A percentile compares a stretch with the other conserved stretches of the same genome.
These are phyloP conservation scores for Chenopodium album DNA, from an alignment of 148 eudicot genomes.

Conservation along the genomic window DNA sequence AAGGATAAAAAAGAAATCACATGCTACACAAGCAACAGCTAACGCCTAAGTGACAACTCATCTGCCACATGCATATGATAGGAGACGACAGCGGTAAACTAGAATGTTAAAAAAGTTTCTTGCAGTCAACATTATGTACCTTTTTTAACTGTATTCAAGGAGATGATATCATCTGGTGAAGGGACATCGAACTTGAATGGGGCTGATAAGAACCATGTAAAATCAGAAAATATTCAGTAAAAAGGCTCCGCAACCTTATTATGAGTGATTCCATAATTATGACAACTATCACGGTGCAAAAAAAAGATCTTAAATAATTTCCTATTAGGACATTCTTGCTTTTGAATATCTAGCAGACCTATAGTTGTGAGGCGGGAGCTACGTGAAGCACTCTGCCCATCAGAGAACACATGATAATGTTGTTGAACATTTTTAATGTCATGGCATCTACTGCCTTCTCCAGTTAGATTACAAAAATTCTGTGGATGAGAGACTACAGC, in stretches of 20 bases:
- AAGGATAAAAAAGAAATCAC: neutral
- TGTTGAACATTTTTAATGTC: conserved; percentile 38
- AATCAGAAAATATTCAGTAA: conserved; percentile 21
- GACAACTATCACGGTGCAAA: neutral
- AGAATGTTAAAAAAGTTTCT: neutral
- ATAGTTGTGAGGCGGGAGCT: conserved; percentile 46
- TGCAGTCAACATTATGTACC: conserved; percentile 39
- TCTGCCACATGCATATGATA: neutral
- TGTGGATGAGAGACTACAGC: conserved; percentile 44
- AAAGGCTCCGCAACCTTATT: conserved; percentile 7
- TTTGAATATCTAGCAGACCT: conserved; percentile 53
- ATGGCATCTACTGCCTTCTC: conserved; percentile 41
- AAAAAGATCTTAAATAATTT: neutral
- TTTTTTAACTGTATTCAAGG: conserved; percentile 48
- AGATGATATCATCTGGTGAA: conserved; percentile 79
- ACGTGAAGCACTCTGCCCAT: conserved; percentile 44
- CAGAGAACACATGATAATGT: conserved; percentile 43
- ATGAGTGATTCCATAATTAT: neutral
- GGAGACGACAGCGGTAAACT: conserved; percentile 5
- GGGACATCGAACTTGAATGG: conserved; percentile 88
- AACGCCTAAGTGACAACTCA: neutral
- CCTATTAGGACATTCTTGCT: conserved; percentile 11
- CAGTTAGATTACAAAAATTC: conserved; percentile 40
- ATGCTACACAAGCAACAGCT: neutral
- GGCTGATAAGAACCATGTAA: conserved; percentile 43